Conservation (phyloP, 1,139 yeast species). For the Yamadazyma triangularis region DNA sequence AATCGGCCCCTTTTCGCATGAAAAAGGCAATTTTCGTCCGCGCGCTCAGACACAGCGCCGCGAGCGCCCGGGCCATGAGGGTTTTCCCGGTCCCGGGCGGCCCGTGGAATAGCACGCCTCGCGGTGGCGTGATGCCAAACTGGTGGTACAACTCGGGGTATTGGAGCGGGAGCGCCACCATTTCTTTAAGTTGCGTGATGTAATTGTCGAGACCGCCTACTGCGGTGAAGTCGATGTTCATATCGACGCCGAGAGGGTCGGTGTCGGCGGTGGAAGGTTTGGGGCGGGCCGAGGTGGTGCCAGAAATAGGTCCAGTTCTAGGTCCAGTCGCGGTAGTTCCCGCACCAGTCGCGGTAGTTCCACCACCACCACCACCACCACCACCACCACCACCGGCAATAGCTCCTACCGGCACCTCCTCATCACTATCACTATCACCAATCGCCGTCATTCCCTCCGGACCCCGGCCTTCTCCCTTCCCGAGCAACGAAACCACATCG, state of each 20-base stretch:
- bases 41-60: slow-evolving; percentile 87
- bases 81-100: slow-evolving; percentile 99
- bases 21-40: slow-evolving; percentile 85
- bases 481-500: slow-evolving; percentile 73
- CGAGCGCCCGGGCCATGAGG: slow-evolving; percentile 94
- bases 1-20: slow-evolving; percentile 98
- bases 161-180: slow-evolving; percentile 90
- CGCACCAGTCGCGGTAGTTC: slow-evolving; percentile 36
- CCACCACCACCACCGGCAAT: slow-evolving; percentile 54
- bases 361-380: slow-evolving; percentile 69
- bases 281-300: too few species aligned
- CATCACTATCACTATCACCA: too few species aligned
- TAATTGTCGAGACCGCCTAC: slow-evolving; percentile 93
- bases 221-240: slow-evolving; percentile 82
- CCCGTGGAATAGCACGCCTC: slow-evolving; percentile 97
- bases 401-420: too few species aligned
- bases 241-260: slow-evolving; percentile 93
- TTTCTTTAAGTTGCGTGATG: slow-evolving; percentile 89
- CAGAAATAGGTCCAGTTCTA: too few species aligned
- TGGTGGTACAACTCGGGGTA: slow-evolving; percentile 93
- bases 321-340: slow-evolving; percentile 28
- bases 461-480: too few species aligned
- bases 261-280: slow-evolving; percentile 42
- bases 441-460: too few species aligned
- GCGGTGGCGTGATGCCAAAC: slow-evolving; percentile 91